Percentiles rank a stretch among this genome's conserved stretches.
These are phyloP conservation scores for Phaeosphaeria sp. DNA, from an alignment of 2,329 filamentous ascomycete species.

Conservation along the genomic window DNA sequence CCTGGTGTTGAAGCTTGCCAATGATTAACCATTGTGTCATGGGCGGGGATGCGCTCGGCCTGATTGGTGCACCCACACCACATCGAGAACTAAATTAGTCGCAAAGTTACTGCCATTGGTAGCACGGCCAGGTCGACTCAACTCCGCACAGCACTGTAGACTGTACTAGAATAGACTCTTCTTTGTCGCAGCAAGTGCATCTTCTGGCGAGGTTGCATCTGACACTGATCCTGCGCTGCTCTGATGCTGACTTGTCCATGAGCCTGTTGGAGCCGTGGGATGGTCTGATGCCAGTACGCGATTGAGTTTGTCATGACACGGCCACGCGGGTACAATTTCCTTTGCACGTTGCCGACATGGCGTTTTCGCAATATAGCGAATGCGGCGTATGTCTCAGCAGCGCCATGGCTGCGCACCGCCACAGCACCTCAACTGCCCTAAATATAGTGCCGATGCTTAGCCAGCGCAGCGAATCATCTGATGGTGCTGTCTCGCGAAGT, in stretches of 20 bases:
- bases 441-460: constrained; percentile 2
- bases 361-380: constrained; percentile 3
- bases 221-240: not conserved
- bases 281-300: constrained; percentile 24
- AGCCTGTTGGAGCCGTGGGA: constrained; percentile 13
- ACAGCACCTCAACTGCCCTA: constrained; percentile 9
- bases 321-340: constrained; percentile 3
- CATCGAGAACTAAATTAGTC: constrained; percentile 10
- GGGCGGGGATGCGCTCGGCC: constrained; percentile 22
- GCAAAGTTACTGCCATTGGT: not conserved
- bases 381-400: constrained; percentile 8
- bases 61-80: constrained; percentile 8
- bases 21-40: constrained; percentile 1
- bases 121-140: not conserved
- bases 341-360: constrained; percentile 1
- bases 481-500: not conserved
- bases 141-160: not conserved
- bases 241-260: not conserved
- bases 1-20: not conserved
- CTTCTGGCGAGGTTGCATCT: not conserved
- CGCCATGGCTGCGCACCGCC: constrained; percentile 7
- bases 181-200: not conserved
- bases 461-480: constrained; percentile 2
- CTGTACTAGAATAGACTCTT: not conserved
- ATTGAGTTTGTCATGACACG: constrained; percentile 21